Base-by-base conservation (phyloP, 257 asterid genomes). In the Echites panduratus region DNA sequence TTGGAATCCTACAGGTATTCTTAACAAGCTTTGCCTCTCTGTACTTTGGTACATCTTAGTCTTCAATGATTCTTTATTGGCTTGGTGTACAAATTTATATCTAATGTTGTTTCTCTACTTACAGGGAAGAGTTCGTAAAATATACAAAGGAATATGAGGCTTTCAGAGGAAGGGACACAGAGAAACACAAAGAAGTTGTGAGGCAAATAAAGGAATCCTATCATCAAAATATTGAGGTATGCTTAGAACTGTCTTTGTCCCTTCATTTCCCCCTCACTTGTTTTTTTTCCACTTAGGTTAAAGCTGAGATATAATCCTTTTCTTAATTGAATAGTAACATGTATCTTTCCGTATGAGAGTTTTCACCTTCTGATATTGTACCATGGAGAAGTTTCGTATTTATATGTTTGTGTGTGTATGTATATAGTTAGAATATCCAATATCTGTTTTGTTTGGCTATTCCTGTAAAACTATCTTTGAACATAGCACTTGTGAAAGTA, bases 1-100 rank as follows among this genome's bases (percentile, higher is more conserved):
- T 84, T 95, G 84, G 96, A 86, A 81, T 80, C 95, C 50, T 90
- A 87, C 87, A 84, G 96, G 98, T 95, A 87, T 49, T 64, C 73
- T 76, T 22, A 63, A 80, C 48, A 64, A 75, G 71, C 71, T 58
- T n/a, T 57, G 50, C 32, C 62, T 71, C 68, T 16, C 35, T 76
- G 40, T 61, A 68, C 69, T 63, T 61, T 59, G 62, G 74, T 48
- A 67, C 54, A 20, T 63, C 26, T 54, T 44, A 41, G 48, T 59
- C 47, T 70, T 76, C 26, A 50, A n/a, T 38, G 57, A 54, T 53
- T 67, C 47, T 58, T 72, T 66, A 40, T 52, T 58, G 71, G 53
- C 52, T 70, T 66, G 45, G 66, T 49, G 45, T 72, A 79, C 35
- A 71, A 48, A 43, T 72, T 49, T 32, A 76, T 29, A n/a, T 73